phyloP scores from a whole-genome alignment of 2,329 filamentous ascomycete species.

The Epichloe hybrida region DNA sequence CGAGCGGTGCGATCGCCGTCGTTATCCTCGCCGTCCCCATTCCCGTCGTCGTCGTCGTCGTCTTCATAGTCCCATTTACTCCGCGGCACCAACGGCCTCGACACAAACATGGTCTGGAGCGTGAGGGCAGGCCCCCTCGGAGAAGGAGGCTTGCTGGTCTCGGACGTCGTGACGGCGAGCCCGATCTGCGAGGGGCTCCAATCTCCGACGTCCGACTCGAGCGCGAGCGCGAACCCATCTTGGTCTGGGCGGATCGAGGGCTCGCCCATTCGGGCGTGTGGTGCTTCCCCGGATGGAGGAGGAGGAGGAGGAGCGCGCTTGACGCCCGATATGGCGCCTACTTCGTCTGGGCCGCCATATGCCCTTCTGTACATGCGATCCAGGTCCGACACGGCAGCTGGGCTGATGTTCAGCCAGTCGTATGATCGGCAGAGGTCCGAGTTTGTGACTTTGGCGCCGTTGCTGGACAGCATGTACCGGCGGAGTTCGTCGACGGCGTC shows the following conservation, averaged over 20 bases:
- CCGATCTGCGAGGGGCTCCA: slow-evolving; percentile 8
- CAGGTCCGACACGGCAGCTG: slow-evolving; percentile 37
- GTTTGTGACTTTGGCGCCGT: slow-evolving; percentile 34
- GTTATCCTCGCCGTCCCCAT: slow-evolving; percentile 16
- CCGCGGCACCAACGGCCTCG: slow-evolving; percentile 1
- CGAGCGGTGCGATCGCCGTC: slow-evolving; percentile 26
- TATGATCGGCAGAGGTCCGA: slow-evolving; percentile 41
- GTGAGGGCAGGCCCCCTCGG: slow-evolving; percentile 19
- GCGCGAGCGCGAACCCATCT: slow-evolving; percentile 9
- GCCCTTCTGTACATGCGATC: slow-evolving; percentile 41
- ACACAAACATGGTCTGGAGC: slow-evolving; percentile 30
- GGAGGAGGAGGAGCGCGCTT: slow-evolving; percentile 4
- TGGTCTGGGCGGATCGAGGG: slow-evolving; percentile 8
- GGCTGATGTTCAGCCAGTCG: slow-evolving; percentile 40
- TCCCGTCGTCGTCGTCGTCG: not conserved
- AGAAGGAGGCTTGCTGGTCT: slow-evolving; percentile 11
- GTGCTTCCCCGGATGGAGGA: not conserved
- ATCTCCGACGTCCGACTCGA: slow-evolving; percentile 12
- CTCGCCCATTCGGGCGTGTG: slow-evolving; percentile 3
- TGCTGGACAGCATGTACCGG: slow-evolving; percentile 41
- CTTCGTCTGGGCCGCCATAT: slow-evolving; percentile 36
- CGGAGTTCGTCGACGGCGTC: slow-evolving; percentile 51
- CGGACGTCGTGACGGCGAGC: slow-evolving; percentile 14
- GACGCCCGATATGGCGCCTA: slow-evolving; percentile 32
- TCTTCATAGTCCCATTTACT: slow-evolving; percentile 1